Evolutionary conservation across 2,329 filamentous ascomycete species (phyloP).

Genomic region (Parastagonospora avenae): DNA sequence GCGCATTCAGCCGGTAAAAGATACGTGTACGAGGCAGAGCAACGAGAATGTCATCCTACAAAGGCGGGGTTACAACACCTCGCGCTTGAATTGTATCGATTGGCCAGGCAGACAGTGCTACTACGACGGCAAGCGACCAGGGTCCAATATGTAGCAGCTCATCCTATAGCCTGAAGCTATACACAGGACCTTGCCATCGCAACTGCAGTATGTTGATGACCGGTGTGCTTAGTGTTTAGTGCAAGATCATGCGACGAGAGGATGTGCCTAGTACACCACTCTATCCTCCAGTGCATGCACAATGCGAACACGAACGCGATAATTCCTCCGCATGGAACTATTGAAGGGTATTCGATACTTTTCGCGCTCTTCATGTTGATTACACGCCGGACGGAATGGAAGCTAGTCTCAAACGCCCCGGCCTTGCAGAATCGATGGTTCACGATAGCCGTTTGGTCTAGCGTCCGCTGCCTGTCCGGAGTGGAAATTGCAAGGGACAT

Average conservation of each 20-base stretch:
- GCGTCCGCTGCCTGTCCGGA: constrained; percentile 6
- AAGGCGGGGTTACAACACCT: background rate
- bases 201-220: no score
- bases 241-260: no score
- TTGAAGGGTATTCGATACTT: constrained; percentile 1
- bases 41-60: background rate
- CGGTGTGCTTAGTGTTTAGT: no score
- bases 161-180: no score
- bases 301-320: background rate
- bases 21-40: constrained; percentile 12
- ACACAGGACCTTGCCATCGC: no score
- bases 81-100: background rate
- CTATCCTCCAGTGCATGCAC: no score
- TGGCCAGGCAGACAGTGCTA: background rate
- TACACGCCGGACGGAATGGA: constrained; percentile 3
- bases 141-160: no score
- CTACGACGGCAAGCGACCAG: no score
- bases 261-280: no score
- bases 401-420: constrained; percentile 1
- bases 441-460: constrained; percentile 17
- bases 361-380: background rate
- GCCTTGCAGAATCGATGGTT: constrained; percentile 6
- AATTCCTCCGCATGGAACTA: background rate
- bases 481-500: constrained; percentile 15
- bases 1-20: constrained; percentile 12